Percentiles rank a stretch among this genome's conserved stretches.
These are phyloP conservation scores for Septoria linicola DNA, from an alignment of 2,329 filamentous ascomycete genomes.

Conservation along the genomic window DNA sequence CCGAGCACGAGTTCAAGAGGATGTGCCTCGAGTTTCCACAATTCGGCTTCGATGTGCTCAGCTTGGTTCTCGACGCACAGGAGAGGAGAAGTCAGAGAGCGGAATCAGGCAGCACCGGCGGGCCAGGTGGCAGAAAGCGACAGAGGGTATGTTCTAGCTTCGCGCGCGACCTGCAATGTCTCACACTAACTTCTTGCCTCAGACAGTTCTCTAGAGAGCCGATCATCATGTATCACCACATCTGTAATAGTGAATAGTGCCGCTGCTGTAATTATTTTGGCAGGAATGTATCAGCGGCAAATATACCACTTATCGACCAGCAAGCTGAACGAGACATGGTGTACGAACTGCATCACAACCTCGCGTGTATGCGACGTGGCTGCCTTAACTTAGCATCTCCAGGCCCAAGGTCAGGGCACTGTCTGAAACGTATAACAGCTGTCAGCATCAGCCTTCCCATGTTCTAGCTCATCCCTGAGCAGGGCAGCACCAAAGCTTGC, in stretches of 20 bases:
- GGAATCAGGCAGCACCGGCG: constrained; percentile 41
- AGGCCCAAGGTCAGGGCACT: too few relatives aligned
- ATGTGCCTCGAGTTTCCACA: constrained; percentile 88
- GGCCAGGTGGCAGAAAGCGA: constrained; percentile 38
- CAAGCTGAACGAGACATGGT: not conserved
- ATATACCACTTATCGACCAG: not conserved
- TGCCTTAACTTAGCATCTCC: too few relatives aligned
- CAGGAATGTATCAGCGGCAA: not conserved
- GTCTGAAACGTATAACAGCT: too few relatives aligned
- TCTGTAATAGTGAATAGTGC: not conserved
- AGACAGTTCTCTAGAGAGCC: constrained; percentile 7
- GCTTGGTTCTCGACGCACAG: constrained; percentile 55
- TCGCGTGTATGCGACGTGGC: too few relatives aligned
- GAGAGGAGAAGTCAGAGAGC: constrained; percentile 45
- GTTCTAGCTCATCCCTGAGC: too few relatives aligned
- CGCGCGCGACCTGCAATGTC: not conserved
- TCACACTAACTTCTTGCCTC: not conserved
- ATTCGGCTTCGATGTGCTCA: constrained; percentile 90
- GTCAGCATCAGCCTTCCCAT: too few relatives aligned
- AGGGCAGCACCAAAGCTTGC: too few relatives aligned
- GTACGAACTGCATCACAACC: too few relatives aligned
- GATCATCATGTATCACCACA: too few relatives aligned
- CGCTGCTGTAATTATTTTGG: constrained; percentile 3
- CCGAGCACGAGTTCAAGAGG: constrained; percentile 77
- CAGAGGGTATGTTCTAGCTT: constrained; percentile 32